These are phyloP conservation scores for Leccinum imitatum DNA, from an alignment of 768 basidiomycete species.

Conservation along the genomic window DNA sequence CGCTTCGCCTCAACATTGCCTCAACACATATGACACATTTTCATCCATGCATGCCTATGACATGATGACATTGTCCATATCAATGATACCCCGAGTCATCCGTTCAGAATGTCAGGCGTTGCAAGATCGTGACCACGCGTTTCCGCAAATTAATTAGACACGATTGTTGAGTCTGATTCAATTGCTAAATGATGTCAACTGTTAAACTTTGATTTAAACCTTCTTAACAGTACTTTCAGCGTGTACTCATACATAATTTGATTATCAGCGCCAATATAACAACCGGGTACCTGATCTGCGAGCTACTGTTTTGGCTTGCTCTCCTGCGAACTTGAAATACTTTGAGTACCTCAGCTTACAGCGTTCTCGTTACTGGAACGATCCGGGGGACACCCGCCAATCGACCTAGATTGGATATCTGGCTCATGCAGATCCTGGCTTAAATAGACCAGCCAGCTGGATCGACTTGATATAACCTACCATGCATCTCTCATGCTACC, in stretches of 20 bases:
- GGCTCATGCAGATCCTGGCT: neutral
- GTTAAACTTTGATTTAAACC: neutral
- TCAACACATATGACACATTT: neutral
- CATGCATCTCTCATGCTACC: constrained; percentile 2
- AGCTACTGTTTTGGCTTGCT: neutral
- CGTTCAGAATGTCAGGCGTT: neutral
- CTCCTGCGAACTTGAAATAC: neutral
- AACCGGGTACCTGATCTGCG: constrained; percentile 1
- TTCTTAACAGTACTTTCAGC: neutral
- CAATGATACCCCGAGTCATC: neutral
- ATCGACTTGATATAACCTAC: neutral
- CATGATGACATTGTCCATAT: neutral
- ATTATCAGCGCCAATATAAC: neutral
- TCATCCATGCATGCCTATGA: neutral
- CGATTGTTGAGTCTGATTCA: neutral
- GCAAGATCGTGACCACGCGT: neutral
- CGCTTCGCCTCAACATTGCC: neutral
- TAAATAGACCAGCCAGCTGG: neutral
- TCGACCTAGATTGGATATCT: neutral
- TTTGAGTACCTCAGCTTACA: neutral
- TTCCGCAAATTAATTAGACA: neutral
- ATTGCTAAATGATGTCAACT: neutral
- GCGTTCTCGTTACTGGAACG: neutral
- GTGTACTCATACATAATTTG: neutral
- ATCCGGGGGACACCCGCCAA: neutral